phyloP scores from a whole-genome alignment of 73 alveolate genomes.

The Tetrahymena malaccensis region DNA sequence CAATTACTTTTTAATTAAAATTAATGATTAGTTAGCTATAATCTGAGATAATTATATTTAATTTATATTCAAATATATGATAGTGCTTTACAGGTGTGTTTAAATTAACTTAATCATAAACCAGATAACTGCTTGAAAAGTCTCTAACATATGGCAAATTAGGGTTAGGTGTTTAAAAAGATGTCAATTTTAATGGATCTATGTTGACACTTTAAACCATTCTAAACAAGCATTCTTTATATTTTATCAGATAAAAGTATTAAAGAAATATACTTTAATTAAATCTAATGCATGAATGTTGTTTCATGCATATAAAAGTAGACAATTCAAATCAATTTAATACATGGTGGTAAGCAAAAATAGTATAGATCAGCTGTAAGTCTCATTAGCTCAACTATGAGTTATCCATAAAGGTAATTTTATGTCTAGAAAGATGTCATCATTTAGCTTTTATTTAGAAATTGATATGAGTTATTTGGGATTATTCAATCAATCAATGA shows the following conservation, averaged over 20 bases:
- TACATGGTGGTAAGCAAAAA: not conserved
- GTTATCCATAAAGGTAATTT: not conserved
- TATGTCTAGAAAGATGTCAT: not conserved
- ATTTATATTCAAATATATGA: not conserved
- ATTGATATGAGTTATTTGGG: not conserved
- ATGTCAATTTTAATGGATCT: not conserved
- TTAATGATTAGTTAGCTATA: not conserved
- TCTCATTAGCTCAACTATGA: not conserved
- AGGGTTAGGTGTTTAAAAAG: not conserved
- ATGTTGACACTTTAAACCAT: not conserved
- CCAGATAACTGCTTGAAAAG: not conserved
- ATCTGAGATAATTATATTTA: not conserved
- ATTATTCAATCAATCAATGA: no score
- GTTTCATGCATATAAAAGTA: no score
- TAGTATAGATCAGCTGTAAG: not conserved
- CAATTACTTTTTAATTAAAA: not conserved
- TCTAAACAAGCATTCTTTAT: not conserved
- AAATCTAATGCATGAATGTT: not conserved
- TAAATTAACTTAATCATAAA: not conserved
- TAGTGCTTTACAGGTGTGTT: not conserved
- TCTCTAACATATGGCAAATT: not conserved
- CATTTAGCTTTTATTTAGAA: not conserved
- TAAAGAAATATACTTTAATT: no score
- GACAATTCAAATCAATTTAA: no score
- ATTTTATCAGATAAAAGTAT: not conserved